Evolutionary conservation across 768 basidiomycete species (phyloP), one percentile per base, ranked within the genome.

Genomic region (Mrakia gelida): DNA sequence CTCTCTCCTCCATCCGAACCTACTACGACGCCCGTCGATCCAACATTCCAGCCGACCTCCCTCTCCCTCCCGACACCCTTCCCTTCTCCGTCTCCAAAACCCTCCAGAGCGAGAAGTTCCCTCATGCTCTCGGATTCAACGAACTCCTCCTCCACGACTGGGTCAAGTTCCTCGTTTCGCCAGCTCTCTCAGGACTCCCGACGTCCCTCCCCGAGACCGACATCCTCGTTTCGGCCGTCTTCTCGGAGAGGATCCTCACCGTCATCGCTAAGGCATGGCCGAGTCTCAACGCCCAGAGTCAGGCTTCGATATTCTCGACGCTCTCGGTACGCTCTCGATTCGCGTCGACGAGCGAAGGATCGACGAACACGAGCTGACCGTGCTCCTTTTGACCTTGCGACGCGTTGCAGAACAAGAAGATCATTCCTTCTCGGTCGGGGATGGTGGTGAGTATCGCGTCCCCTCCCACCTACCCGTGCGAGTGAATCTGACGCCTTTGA

Each of bases 71-170:
- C 1, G 87, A 91, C 80, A 89, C 92, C 4, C 86, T 98, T 0
- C 92, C 92, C 0, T 85, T 90, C 71, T 85, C 84, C 13, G 84
- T 95, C 72, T 90, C 90, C 80, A 90, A 89, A 78, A 76, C 79
- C 0, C 80, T 83, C 6, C 81, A 83, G 34, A 81, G 84, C 49
- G 79, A 80, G 28, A 81, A 80, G 38, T 81, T 84, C 21, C 80
- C 80, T 54, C 52, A 72, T 9, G 86, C 88, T 10, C 92, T 98
- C 80, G 89, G 89, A 2, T 96, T 94, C 92, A 85, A 86, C 30
- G 94, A 97, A 82, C 86, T 98, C 11, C 87, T 89, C 0, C 83
- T 95, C 30, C 82, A 88, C 7, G 89, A 93, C 26, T 98, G 95
- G 93, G 81, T 95, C 73, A 85, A 85, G 26, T 88, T 91, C 84